Evolutionary conservation across 2,329 filamentous ascomycete genomes (phyloP).

Genomic region (Botrytis aclada): DNA sequence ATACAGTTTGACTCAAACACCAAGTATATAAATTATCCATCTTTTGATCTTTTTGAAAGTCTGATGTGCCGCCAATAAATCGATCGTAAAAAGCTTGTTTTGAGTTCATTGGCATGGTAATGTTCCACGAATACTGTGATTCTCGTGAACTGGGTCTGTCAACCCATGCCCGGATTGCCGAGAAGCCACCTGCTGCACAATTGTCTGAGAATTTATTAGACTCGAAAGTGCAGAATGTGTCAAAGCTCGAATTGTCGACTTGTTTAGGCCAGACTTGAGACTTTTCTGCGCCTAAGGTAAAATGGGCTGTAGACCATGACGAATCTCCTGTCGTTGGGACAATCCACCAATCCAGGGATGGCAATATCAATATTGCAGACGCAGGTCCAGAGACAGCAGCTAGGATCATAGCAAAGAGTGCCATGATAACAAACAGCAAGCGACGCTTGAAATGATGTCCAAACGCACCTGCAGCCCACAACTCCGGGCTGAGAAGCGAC

Average conservation of each 20-base stretch:
- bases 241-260: neutral
- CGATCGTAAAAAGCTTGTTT: neutral
- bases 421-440: too few species aligned
- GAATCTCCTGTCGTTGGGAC: neutral
- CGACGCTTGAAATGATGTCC: too few species aligned
- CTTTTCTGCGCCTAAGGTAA: neutral
- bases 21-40: neutral
- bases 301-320: neutral
- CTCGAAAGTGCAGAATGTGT: neutral
- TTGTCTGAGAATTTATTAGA: neutral
- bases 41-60: neutral
- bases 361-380: neutral
- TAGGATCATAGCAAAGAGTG: too few species aligned
- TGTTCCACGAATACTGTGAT: neutral
- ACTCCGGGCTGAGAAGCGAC: too few species aligned
- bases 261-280: neutral
- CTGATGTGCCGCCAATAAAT: neutral
- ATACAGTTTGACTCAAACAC: neutral
- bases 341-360: neutral
- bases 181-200: neutral
- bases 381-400: neutral
- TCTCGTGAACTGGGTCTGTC: neutral
- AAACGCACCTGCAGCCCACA: too few species aligned
- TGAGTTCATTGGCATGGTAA: neutral
- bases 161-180: neutral